Evolutionary conservation across 192 early-diverging fungal genomes (phyloP), one percentile per base, ranked within the genome.

Genomic region (Geranomyces michiganensis): DNA sequence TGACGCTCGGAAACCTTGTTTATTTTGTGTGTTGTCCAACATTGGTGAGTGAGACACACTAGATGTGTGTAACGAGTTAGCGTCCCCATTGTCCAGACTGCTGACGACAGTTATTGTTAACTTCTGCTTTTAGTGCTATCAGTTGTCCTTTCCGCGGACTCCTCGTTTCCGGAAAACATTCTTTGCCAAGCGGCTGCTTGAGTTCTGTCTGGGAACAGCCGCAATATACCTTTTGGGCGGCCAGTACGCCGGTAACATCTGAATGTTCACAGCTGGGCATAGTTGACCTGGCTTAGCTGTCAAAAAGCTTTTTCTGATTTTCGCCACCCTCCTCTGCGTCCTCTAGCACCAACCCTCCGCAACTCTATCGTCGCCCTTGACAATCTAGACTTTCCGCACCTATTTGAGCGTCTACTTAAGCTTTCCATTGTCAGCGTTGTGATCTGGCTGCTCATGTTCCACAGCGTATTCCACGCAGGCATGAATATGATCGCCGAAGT

Each of bases 391-490:
- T 84, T 84, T 14, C 82, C 88, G 22, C 81, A 79, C 62, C 85
- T 94, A 58, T 78, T 89, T 1, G 93, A 95, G 79, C 87, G 93
- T 33, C 84, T 94, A n/a, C 84, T 95, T n/a, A 94, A 94, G 73
- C 82, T 95, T 72, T 90, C 88, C 8, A 89, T 74, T 48, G 56
- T 78, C 41, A 87, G 85, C 66, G 90, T 93, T 0, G 80, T 86
- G 0, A 87, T 96, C 49, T 96, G 94, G 94, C 81, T 96, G n/a
- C 71, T 94, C n/a, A 91, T 92, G 76, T 96, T 96, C 75, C 94
- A 92, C 48, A 83, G 88, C 17, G 76, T 93, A 14, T 96, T 96
- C 80, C 94, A 96, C 64, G 81, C 90, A 0, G 87, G 72, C 44
- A 80, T 94, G 49, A 96, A 96, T 67, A 87, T 90, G 5, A 71